Base-by-base conservation (phyloP, 2,329 filamentous ascomycete genomes). In the Ophiocordyceps sinensis region DNA sequence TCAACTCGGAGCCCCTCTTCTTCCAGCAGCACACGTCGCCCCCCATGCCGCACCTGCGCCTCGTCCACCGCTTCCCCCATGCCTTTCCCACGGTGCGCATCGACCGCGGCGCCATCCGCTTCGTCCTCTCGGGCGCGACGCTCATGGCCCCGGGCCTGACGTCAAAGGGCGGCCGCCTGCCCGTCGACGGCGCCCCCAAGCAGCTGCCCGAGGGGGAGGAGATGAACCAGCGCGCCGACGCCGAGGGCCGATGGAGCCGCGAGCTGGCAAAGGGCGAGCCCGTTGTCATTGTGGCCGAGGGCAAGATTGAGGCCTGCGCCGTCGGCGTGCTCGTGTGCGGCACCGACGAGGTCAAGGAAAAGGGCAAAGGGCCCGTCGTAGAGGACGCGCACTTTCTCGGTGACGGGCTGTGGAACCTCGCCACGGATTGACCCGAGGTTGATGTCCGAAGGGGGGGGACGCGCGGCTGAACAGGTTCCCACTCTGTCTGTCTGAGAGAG, bases 111-210 rank as follows among this genome's bases (percentile, higher is more conserved):
- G 91, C 91, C 5, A 96, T 98, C 56, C 85, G 91, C 45, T 98
- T 98, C 65, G 89, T 98, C 23, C 75, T 98, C 2, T 85, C 79
- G 1, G 91, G 91, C 36, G 91, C 91, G 1, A 86, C 89, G 13
- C 79, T 98, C 47, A 98, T 98, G 91, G 89, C 87, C 2, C 91
- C 91, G 0, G 91, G 91, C 0, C 63, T 98, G 51, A 98, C 91
- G 26, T 86, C 79, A 17, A 64, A 78, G 0, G 91, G 91, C 0
- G 91, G 91, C 0, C 62, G 84, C 38, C 63, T 98, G 53, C 91
- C 91, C 0, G 65, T 75, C 2, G 62, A 65, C 4, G 61, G 61
- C 8, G 57, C 48, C 41, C 53, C 45, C 2, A 54, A 49, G 53
- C 49, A 43, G 44, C 45, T 58, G 29, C 55, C 48, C 38, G 62